Conservation (phyloP, 306 rosid genomes). For the Lathyrus sativus region DNA sequence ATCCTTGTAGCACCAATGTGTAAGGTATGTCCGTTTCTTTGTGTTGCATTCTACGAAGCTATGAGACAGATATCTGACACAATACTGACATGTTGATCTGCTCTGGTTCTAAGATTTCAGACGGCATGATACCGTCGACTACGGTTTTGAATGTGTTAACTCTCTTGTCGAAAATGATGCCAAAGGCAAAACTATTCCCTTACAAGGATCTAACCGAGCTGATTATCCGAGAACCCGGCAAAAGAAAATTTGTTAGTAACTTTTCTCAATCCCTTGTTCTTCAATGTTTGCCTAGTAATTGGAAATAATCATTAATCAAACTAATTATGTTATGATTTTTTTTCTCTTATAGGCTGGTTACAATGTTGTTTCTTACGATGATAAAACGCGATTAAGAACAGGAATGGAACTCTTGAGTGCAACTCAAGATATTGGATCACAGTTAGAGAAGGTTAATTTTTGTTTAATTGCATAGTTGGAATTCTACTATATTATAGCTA, state of each 20-base stretch:
- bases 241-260: slow-evolving; percentile 77
- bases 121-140: slow-evolving; percentile 67
- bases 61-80: no score
- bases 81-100: slow-evolving; percentile 36
- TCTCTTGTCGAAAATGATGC: slow-evolving; percentile 64
- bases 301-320: not conserved
- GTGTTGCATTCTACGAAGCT: not conserved
- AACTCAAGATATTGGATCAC: slow-evolving; percentile 69
- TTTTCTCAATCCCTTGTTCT: slow-evolving; percentile 26
- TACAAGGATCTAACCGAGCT: slow-evolving; percentile 61
- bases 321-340: slow-evolving; percentile 2
- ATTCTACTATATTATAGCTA: not conserved
- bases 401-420: slow-evolving; percentile 80
- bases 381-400: slow-evolving; percentile 64
- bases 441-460: slow-evolving; percentile 62
- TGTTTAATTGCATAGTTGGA: not conserved
- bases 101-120: slow-evolving; percentile 69
- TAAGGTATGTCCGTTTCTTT: slow-evolving; percentile 60
- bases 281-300: not conserved
- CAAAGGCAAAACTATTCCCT: slow-evolving; percentile 81
- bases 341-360: slow-evolving; percentile 60
- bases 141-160: slow-evolving; percentile 56
- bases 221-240: slow-evolving; percentile 66
- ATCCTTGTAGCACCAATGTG: slow-evolving; percentile 97
- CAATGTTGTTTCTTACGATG: slow-evolving; percentile 77